phyloP scores from a whole-genome alignment of 306 rosid genomes.

The Quercus robur region DNA sequence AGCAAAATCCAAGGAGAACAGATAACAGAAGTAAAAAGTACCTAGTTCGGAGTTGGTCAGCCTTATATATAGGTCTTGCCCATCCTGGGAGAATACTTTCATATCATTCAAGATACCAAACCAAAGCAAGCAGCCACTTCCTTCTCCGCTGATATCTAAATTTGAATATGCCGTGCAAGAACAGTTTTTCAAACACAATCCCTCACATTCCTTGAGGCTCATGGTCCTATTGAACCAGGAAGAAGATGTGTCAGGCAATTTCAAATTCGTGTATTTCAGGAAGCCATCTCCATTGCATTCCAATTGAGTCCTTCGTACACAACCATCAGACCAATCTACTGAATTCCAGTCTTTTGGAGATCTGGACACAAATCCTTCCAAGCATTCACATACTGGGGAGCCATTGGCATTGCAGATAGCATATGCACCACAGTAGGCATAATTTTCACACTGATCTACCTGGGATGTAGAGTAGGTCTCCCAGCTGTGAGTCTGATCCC shows the following conservation, averaged over 20 bases:
- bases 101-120: constrained; percentile 25
- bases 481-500: constrained; percentile 7
- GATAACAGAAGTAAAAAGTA: not conserved
- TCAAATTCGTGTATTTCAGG: not conserved
- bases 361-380: constrained; percentile 10
- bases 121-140: constrained; percentile 45
- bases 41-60: not conserved
- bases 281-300: constrained; percentile 21
- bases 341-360: not conserved
- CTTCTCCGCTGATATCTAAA: constrained; percentile 10
- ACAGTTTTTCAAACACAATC: constrained; percentile 30
- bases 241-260: constrained; percentile 32
- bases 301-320: constrained; percentile 14
- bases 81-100: constrained; percentile 10
- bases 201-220: constrained; percentile 23
- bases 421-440: constrained; percentile 22
- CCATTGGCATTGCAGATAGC: constrained; percentile 2
- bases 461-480: not conserved
- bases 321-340: constrained; percentile 19
- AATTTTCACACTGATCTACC: constrained; percentile 19
- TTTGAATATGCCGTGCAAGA: constrained; percentile 29
- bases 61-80: constrained; percentile 27
- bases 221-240: constrained; percentile 24
- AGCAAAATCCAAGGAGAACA: constrained; percentile 3
- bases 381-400: constrained; percentile 20